Evolutionary conservation across 1,139 yeast species (phyloP).

Genomic region (Starmera stellimalicola): DNA sequence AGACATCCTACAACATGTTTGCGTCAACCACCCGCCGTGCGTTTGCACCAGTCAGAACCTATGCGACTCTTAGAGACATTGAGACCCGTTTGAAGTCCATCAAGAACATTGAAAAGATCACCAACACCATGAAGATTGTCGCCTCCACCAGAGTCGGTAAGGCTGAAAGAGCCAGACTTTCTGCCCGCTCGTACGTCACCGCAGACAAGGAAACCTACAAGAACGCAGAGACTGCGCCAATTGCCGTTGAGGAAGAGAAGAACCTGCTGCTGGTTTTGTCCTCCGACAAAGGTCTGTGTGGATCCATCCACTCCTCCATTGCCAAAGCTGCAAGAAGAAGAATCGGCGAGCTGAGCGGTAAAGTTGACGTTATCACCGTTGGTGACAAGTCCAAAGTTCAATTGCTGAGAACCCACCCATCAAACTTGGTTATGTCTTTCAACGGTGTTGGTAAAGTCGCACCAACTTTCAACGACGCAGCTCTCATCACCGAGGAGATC

Average conservation of each 20-base stretch:
- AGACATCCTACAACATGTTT: neutral
- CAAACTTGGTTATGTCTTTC: constrained; percentile 63
- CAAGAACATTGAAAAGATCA: constrained; percentile 97
- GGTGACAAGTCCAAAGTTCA: constrained; percentile 95
- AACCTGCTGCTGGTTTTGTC: constrained; percentile 80
- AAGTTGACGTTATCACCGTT: constrained; percentile 74
- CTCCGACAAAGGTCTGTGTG: constrained; percentile 98
- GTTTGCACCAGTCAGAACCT: constrained; percentile 46
- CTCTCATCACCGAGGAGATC: constrained; percentile 83
- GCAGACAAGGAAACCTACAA: constrained; percentile 73
- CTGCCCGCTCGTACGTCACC: constrained; percentile 78
- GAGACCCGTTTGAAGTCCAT: constrained; percentile 97
- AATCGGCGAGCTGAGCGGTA: constrained; percentile 48
- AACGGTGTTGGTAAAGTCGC: constrained; percentile 94
- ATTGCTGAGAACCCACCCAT: constrained; percentile 72
- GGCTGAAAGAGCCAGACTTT: constrained; percentile 92
- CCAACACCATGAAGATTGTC: constrained; percentile 99
- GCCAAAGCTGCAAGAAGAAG: constrained; percentile 79
- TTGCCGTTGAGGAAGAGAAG: constrained; percentile 39
- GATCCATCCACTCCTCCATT: constrained; percentile 92
- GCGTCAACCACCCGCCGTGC: neutral
- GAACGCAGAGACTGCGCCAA: constrained; percentile 66
- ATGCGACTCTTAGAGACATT: constrained; percentile 97
- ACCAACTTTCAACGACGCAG: constrained; percentile 86
- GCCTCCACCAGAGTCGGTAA: constrained; percentile 94